These are phyloP conservation scores for Litchi chinensis DNA, from an alignment of 345 rosid species.

Conservation along the genomic window DNA sequence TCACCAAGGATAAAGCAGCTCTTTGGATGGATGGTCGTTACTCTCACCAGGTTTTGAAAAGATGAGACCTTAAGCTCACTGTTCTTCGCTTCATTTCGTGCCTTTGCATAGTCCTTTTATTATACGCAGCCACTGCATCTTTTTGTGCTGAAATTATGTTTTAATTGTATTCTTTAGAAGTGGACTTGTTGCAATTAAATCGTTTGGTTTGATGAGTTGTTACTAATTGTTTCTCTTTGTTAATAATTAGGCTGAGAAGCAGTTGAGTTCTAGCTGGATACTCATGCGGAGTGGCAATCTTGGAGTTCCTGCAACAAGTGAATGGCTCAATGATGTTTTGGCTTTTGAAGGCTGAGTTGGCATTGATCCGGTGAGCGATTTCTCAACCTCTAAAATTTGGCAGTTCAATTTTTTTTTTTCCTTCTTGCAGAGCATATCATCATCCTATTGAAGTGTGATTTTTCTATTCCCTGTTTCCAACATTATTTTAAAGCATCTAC, in stretches of 20 bases:
- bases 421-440: not conserved
- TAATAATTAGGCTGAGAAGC: conserved; percentile 75
- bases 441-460: not conserved
- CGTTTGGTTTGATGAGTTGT: not conserved
- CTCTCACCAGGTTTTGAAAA: conserved; percentile 84
- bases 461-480: no score
- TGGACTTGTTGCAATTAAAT: no score
- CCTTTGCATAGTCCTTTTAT: not conserved
- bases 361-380: conserved; percentile 86
- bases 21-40: conserved; percentile 98
- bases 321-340: conserved; percentile 87
- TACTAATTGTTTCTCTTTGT: not conserved
- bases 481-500: no score
- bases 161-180: no score
- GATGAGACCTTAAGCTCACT: not conserved
- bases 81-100: not conserved
- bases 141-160: no score
- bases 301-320: conserved; percentile 86
- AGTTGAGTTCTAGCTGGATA: conserved; percentile 75
- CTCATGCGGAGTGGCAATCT: conserved; percentile 93
- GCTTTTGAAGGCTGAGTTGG: conserved; percentile 89
- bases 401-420: not conserved
- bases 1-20: conserved; percentile 91
- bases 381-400: conserved; percentile 31
- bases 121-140: not conserved